Percentiles rank a stretch among this genome's conserved stretches.
Evolutionary conservation across 257 asterid species (phyloP).

Genomic region (Perilla frutescens): DNA sequence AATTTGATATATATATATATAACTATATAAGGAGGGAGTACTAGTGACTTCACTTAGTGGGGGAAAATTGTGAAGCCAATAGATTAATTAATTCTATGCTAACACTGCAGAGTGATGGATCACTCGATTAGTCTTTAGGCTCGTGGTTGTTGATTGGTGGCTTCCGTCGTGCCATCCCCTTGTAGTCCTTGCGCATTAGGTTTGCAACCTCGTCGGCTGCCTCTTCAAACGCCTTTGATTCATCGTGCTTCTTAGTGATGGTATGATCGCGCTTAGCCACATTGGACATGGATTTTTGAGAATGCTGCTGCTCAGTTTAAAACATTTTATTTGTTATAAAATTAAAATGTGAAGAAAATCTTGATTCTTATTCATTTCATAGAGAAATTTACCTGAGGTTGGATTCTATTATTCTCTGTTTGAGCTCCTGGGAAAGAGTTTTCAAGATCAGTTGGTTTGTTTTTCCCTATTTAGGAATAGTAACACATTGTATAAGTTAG

Average conservation of each 20-base stretch:
- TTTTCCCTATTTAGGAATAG: constrained; percentile 16
- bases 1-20: constrained; percentile 29
- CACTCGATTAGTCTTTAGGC: constrained; percentile 46
- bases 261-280: neutral
- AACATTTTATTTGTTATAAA: too few relatives aligned
- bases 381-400: constrained; percentile 18
- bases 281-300: neutral
- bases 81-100: constrained; percentile 30
- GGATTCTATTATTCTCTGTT: neutral
- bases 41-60: constrained; percentile 48
- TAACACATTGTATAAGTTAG: neutral
- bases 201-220: constrained; percentile 57
- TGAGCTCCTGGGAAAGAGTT: neutral
- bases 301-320: neutral
- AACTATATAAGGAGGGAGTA: neutral
- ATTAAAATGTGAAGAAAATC: neutral
- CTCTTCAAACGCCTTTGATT: constrained; percentile 41
- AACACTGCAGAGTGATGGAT: neutral
- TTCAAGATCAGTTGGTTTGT: constrained; percentile 15
- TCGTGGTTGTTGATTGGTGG: constrained; percentile 79
- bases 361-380: neutral
- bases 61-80: constrained; percentile 73
- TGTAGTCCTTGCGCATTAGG: constrained; percentile 62
- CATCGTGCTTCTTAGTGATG: constrained; percentile 19
- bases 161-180: constrained; percentile 44